Base-by-base conservation (phyloP, 2,329 filamentous ascomycete genomes). In the Epichloe aotearoae region DNA sequence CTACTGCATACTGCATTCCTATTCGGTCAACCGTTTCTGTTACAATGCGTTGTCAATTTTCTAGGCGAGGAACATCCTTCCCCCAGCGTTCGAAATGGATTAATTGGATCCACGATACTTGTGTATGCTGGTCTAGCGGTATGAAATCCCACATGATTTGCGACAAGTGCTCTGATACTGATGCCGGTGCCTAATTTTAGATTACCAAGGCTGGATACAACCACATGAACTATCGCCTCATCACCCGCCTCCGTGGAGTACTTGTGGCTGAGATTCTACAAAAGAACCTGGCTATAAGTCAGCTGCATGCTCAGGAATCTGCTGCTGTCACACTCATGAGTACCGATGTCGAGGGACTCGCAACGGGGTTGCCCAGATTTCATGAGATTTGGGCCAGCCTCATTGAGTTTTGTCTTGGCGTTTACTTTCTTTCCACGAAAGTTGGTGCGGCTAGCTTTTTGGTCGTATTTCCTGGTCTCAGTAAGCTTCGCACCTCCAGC, bases 401-500 rank as follows among this genome's bases (percentile, higher is more conserved):
- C 0, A 54, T 69, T 41, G 53, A 57, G 40, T 37, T 56, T 37
- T 48, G 20, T 6, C 33, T 55, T 5, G 56, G 50, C n/a, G 50
- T 52, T 4, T 57, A 54, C 38, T 33, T 57, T 11, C 33, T 57
- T n/a, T 38, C 46, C 4, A 49, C 42, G 2, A 17, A 44, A 15
- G 49, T 54, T 19, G 52, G 52, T 6, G 33, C 17, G 1, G 50
- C 54, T 17, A 50, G 43, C 12, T 52, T 56, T 15, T 45, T 56
- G 12, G 46, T 53, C 12, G 77, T 76, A 83, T 89, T 89, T 51
- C 86, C 86, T 2, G 81, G 83, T 53, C 86, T 82, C n/a, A 47
- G 58, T 50, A 42, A 47, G 46, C 50, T 30, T 20, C 8, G 42
- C 1, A 19, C 5, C 7, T 3, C 8, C 2, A 20, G 7, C n/a